Conservation (phyloP, 495 filamentous ascomycete genomes). For the Cudoniella acicularis region DNA sequence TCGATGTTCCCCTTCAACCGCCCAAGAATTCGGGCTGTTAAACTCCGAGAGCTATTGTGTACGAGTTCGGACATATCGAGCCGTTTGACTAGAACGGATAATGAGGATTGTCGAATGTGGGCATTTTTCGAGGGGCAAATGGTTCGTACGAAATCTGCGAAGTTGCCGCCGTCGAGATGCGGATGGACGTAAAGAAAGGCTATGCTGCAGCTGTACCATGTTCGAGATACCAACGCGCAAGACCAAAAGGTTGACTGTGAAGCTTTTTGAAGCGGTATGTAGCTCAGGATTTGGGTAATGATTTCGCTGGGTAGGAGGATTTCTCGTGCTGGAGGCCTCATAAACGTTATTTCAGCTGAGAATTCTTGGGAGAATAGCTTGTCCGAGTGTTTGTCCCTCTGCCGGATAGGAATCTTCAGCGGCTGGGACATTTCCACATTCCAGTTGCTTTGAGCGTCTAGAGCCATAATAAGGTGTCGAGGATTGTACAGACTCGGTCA, state of each 20-base stretch:
- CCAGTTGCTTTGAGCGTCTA: slow-evolving; percentile 25
- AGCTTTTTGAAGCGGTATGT: slow-evolving; percentile 18
- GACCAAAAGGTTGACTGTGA: slow-evolving; percentile 46
- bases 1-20: slow-evolving; percentile 54
- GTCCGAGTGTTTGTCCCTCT: no score
- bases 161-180: slow-evolving; percentile 47
- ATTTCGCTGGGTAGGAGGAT: slow-evolving; percentile 41
- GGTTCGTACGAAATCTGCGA: slow-evolving; percentile 54
- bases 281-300: slow-evolving; percentile 41
- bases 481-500: not conserved
- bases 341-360: no score
- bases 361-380: no score
- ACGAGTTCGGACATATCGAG: slow-evolving; percentile 59
- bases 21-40: slow-evolving; percentile 61
- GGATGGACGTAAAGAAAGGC: slow-evolving; percentile 54
- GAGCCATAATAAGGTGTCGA: slow-evolving; percentile 12
- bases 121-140: slow-evolving; percentile 59
- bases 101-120: slow-evolving; percentile 48
- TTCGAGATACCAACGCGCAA: slow-evolving; percentile 54
- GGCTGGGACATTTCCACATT: slow-evolving; percentile 24
- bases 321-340: slow-evolving; percentile 10
- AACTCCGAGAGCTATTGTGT: slow-evolving; percentile 61
- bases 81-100: slow-evolving; percentile 51
- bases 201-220: slow-evolving; percentile 61
- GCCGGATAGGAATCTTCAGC: slow-evolving; percentile 9